Base-by-base conservation (phyloP, 2,329 filamentous ascomycete genomes). In the Pseudopithomyces chartarum region DNA sequence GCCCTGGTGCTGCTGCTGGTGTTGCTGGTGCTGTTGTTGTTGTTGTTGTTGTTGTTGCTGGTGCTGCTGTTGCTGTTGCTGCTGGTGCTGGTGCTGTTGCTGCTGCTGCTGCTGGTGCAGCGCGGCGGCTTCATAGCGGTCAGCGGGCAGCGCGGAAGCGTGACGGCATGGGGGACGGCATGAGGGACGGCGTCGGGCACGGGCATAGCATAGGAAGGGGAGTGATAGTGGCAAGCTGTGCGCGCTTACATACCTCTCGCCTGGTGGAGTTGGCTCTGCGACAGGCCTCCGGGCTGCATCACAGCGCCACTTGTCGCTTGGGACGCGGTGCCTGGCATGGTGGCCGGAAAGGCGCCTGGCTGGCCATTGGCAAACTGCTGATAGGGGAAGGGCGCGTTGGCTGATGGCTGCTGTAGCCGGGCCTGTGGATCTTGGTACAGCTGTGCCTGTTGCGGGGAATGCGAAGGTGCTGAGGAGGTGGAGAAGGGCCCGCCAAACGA, bases 171-270 rank as follows among this genome's bases (percentile, higher is more conserved):
- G 34, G 34, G 34, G 13, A 50, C 47, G 47, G 47, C 47, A 50
- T 26, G 22, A 20, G 34, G 34, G 13, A 10, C 33, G 34, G 34
- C 20, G n/a, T 5, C 5, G 34, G 47, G 47, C 34, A 39, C 34
- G 34, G 34, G 47, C 12, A 40, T 39, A 50, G 47, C 47, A 50
- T 8, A 40, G 47, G 47, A 34, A 22, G 4, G 22, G 20, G 19
- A 22, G 47, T 50, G 47, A 40, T 32, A 23, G 47, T 50, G 40
- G 44, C 29, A 34, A 43, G 46, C 15, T 17, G 50, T 22, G 66
- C 63, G 61, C 65, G 69, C 74, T 71, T 71, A 76, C 74, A 71
- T 74, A 76, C 74, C 72, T 74, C 73, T 70, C 66, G 71, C 68
- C 52, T 72, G 66, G 61, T 72, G 68, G 67, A 71, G 70, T 63